A percentile compares a stretch with the other conserved stretches of the same genome.
These are phyloP conservation scores for Metschnikowia lochheadii DNA, from an alignment of 805 yeast genomes.

Conservation along the genomic window DNA sequence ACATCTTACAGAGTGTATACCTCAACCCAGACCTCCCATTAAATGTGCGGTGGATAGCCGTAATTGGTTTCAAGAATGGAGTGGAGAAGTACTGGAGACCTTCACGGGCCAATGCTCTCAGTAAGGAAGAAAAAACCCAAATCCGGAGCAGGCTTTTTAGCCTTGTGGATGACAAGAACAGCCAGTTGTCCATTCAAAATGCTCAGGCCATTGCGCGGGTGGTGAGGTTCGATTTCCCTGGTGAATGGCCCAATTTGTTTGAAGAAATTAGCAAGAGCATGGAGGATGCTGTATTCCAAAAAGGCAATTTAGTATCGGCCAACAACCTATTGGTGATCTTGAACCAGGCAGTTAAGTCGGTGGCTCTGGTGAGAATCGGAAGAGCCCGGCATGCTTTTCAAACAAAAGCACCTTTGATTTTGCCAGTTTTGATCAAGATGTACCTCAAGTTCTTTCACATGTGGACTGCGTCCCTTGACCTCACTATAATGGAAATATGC, in stretches of 20 bases:
- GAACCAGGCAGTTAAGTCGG: conserved; percentile 72
- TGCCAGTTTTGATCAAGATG: conserved; percentile 55
- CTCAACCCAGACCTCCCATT: conserved; percentile 54
- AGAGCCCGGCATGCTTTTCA: conserved; percentile 76
- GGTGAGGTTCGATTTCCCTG: conserved; percentile 80
- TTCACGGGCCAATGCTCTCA: conserved; percentile 47
- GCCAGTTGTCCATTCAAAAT: conserved; percentile 73
- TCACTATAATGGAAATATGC: conserved; percentile 65
- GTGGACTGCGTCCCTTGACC: conserved; percentile 53
- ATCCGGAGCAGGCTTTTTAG: conserved; percentile 59
- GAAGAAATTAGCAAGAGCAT: conserved; percentile 52
- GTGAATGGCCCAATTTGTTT: conserved; percentile 79
- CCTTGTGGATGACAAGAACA: conserved; percentile 63
- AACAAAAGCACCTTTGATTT: conserved; percentile 58
- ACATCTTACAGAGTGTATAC: conserved; percentile 53
- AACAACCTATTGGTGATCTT: conserved; percentile 63
- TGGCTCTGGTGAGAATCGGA: conserved; percentile 79
- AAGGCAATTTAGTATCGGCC: conserved; percentile 47
- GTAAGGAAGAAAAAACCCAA: conserved; percentile 63
- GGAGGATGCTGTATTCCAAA: conserved; percentile 38
- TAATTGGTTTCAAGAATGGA: conserved; percentile 86
- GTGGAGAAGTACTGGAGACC: conserved; percentile 82
- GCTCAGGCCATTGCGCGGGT: conserved; percentile 80
- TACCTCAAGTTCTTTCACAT: conserved; percentile 57
- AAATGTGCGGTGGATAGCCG: conserved; percentile 79